Conservation (phyloP, 2,329 filamentous ascomycete species). For the Microascus cirrosus region DNA sequence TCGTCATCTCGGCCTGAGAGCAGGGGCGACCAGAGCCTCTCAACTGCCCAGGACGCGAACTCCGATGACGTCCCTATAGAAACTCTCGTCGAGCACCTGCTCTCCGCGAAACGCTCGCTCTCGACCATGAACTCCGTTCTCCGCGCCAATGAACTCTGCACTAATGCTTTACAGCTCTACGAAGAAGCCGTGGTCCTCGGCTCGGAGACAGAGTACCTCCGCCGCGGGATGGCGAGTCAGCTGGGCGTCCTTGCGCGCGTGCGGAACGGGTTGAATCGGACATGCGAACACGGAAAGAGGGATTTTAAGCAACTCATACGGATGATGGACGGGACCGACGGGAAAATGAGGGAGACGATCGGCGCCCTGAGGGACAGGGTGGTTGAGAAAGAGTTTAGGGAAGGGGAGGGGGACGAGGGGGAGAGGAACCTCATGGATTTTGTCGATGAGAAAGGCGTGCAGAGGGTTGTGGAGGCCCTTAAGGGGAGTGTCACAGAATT, state of each 20-base stretch:
- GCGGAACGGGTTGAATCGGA: slow-evolving; percentile 37
- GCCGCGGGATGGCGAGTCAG: slow-evolving; percentile 48
- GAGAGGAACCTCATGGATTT: slow-evolving; percentile 62
- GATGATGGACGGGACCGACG: slow-evolving; percentile 56
- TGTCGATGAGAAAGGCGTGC: slow-evolving; percentile 61
- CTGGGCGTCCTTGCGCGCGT: slow-evolving; percentile 38
- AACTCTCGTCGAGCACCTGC: slow-evolving; percentile 69
- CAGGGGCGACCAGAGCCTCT: neutral
- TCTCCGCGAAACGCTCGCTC: slow-evolving; percentile 78
- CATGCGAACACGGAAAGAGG: slow-evolving; percentile 45
- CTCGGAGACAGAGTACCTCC: slow-evolving; percentile 58
- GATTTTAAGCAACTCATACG: slow-evolving; percentile 53
- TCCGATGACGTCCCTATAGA: slow-evolving; percentile 28
- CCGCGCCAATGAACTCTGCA: slow-evolving; percentile 79
- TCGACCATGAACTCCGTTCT: slow-evolving; percentile 74
- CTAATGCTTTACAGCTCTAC: slow-evolving; percentile 59
- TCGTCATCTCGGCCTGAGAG: slow-evolving; percentile 1
- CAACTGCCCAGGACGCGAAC: neutral
- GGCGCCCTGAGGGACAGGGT: slow-evolving; percentile 49
- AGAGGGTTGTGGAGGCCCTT: slow-evolving; percentile 52
- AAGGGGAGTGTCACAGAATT: slow-evolving; percentile 62
- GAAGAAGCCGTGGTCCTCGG: slow-evolving; percentile 68
- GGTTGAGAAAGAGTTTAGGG: slow-evolving; percentile 54
- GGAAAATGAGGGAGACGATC: slow-evolving; percentile 55
- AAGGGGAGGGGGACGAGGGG: slow-evolving; percentile 34